Percentiles rank a stretch among this genome's conserved stretches.
These are phyloP conservation scores for Citrus inodora DNA, from an alignment of 345 rosid species.

Conservation along the genomic window DNA sequence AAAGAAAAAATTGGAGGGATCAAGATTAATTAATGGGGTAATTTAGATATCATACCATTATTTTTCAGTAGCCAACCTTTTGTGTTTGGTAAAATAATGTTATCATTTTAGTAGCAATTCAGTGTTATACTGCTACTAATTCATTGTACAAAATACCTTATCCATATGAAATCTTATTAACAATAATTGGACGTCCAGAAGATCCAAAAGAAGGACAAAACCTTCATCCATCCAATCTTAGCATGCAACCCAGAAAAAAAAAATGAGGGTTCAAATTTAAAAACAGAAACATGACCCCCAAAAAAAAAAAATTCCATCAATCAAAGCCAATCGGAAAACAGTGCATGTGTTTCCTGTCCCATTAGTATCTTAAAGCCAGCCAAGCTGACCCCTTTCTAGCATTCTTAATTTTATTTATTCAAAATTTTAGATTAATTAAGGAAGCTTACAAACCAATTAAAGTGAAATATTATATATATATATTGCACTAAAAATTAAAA, in stretches of 20 bases:
- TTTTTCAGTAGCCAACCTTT: too few species aligned
- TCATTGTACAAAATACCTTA: too few species aligned
- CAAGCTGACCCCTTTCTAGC: neutral
- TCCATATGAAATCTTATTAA: too few species aligned
- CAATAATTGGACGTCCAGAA: too few species aligned
- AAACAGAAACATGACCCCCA: neutral
- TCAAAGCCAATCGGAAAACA: neutral
- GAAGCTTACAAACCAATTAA: neutral
- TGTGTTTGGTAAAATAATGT: too few species aligned
- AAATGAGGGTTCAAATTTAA: too few species aligned
- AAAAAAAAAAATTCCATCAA: neutral
- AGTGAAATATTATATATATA: neutral
- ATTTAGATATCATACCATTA: too few species aligned
- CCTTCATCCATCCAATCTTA: neutral
- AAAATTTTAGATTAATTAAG: neutral
- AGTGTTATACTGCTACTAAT: too few species aligned
- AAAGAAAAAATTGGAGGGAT: neutral
- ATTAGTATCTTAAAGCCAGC: neutral
- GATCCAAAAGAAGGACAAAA: neutral
- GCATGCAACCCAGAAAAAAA: neutral
- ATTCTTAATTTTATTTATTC: neutral
- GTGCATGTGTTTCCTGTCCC: neutral
- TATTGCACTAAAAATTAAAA: neutral
- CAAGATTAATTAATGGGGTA: too few species aligned
- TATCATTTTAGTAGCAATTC: too few species aligned